Percentiles rank a stretch among this genome's conserved stretches.
Evolutionary conservation across 75 land plant genomes (phyloP).

Genomic region (Pinus tabuliformis): DNA sequence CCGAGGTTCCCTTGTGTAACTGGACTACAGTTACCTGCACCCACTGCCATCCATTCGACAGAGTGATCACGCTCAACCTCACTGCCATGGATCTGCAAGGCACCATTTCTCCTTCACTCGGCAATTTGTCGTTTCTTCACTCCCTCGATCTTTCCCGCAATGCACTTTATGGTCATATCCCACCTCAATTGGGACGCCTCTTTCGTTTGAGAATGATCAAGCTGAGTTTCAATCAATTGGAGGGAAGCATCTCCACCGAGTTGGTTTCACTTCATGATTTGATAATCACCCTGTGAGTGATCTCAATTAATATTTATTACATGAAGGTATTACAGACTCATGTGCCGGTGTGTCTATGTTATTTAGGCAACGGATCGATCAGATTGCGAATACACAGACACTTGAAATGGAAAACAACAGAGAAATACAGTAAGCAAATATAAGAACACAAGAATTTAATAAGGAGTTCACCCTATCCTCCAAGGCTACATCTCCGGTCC

Average conservation of each 20-base stretch:
- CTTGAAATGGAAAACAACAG: no score
- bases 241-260: slow-evolving; percentile 12
- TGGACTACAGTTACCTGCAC: slow-evolving; percentile 15
- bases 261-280: slow-evolving; percentile 1
- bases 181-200: slow-evolving; percentile 23
- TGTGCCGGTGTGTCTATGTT: no score
- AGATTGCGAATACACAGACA: no score
- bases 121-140: neutral
- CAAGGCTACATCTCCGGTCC: no score
- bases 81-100: neutral
- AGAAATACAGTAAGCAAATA: no score
- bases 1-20: slow-evolving; percentile 4
- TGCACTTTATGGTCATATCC: slow-evolving; percentile 32
- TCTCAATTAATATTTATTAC: no score
- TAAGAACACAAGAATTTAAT: no score
- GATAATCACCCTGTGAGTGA: no score
- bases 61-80: neutral
- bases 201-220: neutral
- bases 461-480: no score
- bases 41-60: neutral
- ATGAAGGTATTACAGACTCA: no score
- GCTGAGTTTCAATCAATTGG: slow-evolving; percentile 14
- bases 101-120: neutral
- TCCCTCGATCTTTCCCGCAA: slow-evolving; percentile 20
- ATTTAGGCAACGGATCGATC: no score